A percentile compares a stretch with the other conserved stretches of the same genome.
phyloP scores from a whole-genome alignment of 2,329 filamentous ascomycete genomes.

The Didymosphaeria variabile region DNA sequence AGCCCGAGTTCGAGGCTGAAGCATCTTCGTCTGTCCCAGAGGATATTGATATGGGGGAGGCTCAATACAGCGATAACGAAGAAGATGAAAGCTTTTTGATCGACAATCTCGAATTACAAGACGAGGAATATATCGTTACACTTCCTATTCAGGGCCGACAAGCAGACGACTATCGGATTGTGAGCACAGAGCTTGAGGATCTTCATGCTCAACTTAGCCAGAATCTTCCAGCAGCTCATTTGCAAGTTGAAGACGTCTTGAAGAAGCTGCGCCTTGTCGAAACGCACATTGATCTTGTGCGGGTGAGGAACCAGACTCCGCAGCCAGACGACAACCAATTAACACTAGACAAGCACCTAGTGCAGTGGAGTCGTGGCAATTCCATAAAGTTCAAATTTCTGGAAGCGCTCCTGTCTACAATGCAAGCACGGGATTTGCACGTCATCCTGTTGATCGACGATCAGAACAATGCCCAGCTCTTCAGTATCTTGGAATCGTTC shows the following conservation, averaged over 20 bases:
- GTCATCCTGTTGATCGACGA: slow-evolving; percentile 39
- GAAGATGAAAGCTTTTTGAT: slow-evolving; percentile 33
- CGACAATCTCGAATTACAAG: slow-evolving; percentile 40
- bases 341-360: slow-evolving; percentile 29
- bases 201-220: slow-evolving; percentile 29
- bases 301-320: slow-evolving; percentile 29
- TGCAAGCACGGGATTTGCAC: slow-evolving; percentile 36
- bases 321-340: slow-evolving; percentile 15
- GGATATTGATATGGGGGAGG: slow-evolving; percentile 22
- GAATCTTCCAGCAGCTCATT: slow-evolving; percentile 21
- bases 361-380: slow-evolving; percentile 40
- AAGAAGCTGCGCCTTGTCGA: slow-evolving; percentile 38
- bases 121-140: slow-evolving; percentile 45
- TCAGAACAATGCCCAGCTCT: slow-evolving; percentile 32
- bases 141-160: slow-evolving; percentile 45
- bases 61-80: slow-evolving; percentile 32
- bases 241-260: slow-evolving; percentile 30
- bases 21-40: neutral
- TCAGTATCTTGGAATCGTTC: slow-evolving; percentile 39
- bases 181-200: slow-evolving; percentile 30
- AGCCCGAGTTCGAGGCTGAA: neutral
- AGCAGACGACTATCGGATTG: slow-evolving; percentile 31
- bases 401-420: slow-evolving; percentile 28
- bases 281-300: slow-evolving; percentile 44
- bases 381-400: slow-evolving; percentile 48